Conservation (phyloP, 495 filamentous ascomycete species). For the Oleoguttula mirabilis region DNA sequence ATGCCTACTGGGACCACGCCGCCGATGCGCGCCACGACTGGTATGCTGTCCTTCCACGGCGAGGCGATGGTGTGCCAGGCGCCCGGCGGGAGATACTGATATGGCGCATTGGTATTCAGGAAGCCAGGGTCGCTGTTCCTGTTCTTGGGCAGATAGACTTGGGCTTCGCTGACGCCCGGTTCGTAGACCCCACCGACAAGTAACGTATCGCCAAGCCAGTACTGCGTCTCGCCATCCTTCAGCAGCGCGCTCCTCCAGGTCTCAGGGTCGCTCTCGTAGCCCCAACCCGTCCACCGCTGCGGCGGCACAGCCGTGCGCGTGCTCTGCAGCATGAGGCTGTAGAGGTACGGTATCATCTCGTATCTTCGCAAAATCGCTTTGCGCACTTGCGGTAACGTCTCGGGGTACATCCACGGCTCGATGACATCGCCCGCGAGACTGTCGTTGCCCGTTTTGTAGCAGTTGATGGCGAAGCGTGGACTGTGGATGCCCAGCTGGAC, state of each 20-base stretch:
- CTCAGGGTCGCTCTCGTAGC: slow-evolving; percentile 49
- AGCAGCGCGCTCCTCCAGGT: slow-evolving; percentile 46
- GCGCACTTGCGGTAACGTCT: slow-evolving; percentile 46
- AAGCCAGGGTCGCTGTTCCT: slow-evolving; percentile 40
- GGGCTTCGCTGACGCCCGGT: slow-evolving; percentile 38
- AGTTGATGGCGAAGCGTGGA: slow-evolving; percentile 60
- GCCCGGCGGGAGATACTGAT: slow-evolving; percentile 45
- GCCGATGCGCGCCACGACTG: slow-evolving; percentile 49
- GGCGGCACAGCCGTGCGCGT: slow-evolving; percentile 46
- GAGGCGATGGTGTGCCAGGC: slow-evolving; percentile 49
- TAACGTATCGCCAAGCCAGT: slow-evolving; percentile 58
- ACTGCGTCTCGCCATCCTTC: slow-evolving; percentile 48
- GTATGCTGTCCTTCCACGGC: slow-evolving; percentile 48
- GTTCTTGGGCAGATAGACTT: slow-evolving; percentile 48
- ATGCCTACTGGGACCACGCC: slow-evolving; percentile 48
- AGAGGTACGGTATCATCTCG: slow-evolving; percentile 56
- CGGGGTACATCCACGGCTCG: slow-evolving; percentile 61
- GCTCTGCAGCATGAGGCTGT: slow-evolving; percentile 48
- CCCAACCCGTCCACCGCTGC: slow-evolving; percentile 58
- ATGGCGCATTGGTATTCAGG: slow-evolving; percentile 49
- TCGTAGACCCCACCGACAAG: slow-evolving; percentile 55
- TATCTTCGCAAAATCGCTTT: slow-evolving; percentile 55
- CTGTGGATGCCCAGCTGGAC: slow-evolving; percentile 57
- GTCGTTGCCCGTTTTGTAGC: slow-evolving; percentile 56
- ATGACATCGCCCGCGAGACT: slow-evolving; percentile 55